Conservation (phyloP, 108 stramenopile genomes). For the Licmophora abbreviata region DNA sequence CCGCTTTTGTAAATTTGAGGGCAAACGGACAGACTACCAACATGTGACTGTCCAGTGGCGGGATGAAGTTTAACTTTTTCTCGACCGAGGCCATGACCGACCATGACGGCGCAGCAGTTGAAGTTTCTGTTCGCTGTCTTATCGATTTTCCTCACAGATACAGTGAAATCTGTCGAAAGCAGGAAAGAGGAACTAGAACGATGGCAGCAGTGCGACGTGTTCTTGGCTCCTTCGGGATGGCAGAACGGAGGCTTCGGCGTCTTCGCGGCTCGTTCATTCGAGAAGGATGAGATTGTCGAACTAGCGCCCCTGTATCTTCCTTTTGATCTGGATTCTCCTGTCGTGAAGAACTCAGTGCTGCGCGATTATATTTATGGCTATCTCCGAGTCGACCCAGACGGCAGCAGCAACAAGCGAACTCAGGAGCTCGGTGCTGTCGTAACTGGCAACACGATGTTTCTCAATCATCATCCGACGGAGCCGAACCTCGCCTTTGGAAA, state of each 20-base stretch:
- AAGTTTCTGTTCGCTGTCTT: too few species aligned
- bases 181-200: constrained; percentile 8
- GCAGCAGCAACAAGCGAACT: background rate
- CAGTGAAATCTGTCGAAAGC: background rate
- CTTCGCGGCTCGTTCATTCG: constrained; percentile 20
- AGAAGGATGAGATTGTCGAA: constrained; percentile 18
- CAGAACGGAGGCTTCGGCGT: constrained; percentile 23
- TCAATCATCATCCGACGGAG: constrained; percentile 30
- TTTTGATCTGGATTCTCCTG: constrained; percentile 4
- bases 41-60: too few species aligned
- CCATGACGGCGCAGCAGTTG: too few species aligned
- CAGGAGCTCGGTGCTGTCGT: constrained; percentile 13
- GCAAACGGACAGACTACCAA: too few species aligned
- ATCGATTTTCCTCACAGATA: background rate
- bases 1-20: too few species aligned
- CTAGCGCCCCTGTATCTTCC: constrained; percentile 25
- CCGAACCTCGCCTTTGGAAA: background rate
- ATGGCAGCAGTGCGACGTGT: constrained; percentile 22
- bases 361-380: constrained; percentile 31
- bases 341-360: constrained; percentile 9
- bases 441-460: constrained; percentile 23
- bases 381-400: background rate
- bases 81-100: too few species aligned
- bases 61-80: too few species aligned
- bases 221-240: constrained; percentile 19